Evolutionary conservation across 495 filamentous ascomycete genomes (phyloP).

Genomic region (Penicillium nucicola): DNA sequence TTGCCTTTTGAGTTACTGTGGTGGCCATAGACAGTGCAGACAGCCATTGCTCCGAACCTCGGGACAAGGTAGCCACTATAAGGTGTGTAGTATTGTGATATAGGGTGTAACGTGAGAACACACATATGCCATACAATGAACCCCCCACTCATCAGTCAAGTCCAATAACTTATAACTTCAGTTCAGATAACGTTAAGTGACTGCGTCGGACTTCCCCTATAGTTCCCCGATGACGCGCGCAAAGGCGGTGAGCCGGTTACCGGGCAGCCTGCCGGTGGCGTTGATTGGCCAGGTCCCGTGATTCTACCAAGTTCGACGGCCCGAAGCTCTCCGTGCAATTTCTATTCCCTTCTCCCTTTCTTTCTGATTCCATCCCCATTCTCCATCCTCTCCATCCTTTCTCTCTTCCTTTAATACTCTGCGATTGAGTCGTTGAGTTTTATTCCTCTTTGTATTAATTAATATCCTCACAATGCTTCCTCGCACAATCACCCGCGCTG

Average conservation of each 20-base stretch:
- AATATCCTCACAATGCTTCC: constrained; percentile 51
- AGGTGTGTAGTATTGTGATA: too few relatives aligned
- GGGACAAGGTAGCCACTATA: too few relatives aligned
- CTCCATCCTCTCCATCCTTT: constrained; percentile 29
- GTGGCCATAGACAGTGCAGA: too few relatives aligned
- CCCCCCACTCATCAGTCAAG: too few relatives aligned
- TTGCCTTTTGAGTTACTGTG: too few relatives aligned
- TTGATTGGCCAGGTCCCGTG: constrained; percentile 22
- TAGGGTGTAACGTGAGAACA: too few relatives aligned
- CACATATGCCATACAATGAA: too few relatives aligned
- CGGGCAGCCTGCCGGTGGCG: constrained; percentile 2
- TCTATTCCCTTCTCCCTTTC: constrained; percentile 38
- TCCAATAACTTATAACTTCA: too few relatives aligned
- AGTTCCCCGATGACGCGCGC: too few relatives aligned
- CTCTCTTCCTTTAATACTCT: constrained; percentile 30
- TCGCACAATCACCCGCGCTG: constrained; percentile 59
- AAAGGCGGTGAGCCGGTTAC: constrained; percentile 23
- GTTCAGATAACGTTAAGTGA: too few relatives aligned
- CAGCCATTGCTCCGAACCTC: too few relatives aligned
- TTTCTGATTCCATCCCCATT: constrained; percentile 21
- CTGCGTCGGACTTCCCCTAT: too few relatives aligned
- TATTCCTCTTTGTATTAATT: constrained; percentile 38
- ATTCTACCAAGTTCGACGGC: constrained; percentile 44
- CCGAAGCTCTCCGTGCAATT: constrained; percentile 50
- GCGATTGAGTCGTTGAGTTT: constrained; percentile 43